Evolutionary conservation across 2,329 filamentous ascomycete species (phyloP).

Genomic region (Cordyceps militaris): DNA sequence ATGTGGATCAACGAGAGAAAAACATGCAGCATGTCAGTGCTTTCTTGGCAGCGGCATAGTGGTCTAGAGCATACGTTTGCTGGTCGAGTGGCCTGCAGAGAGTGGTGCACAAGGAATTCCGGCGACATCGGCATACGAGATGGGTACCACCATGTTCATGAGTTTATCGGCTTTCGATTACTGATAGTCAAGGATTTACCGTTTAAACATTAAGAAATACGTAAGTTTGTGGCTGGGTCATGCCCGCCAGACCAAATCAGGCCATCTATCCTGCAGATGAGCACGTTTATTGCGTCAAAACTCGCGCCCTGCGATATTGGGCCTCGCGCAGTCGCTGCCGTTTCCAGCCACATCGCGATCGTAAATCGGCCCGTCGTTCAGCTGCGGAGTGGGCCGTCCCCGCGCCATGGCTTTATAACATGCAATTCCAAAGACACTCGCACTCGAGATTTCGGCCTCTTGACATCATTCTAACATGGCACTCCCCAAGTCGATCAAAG

Average conservation of each 20-base stretch:
- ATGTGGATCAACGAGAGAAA: slow-evolving; percentile 25
- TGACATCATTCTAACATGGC: not conserved
- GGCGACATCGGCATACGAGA: no score
- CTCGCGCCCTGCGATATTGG: not conserved
- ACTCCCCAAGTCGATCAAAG: not conserved
- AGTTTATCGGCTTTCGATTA: no score
- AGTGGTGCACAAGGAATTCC: no score
- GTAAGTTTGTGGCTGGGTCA: no score
- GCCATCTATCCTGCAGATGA: not conserved
- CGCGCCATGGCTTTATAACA: not conserved
- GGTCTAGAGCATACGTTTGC: no score
- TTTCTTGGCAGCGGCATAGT: slow-evolving; percentile 13
- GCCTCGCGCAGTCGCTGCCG: not conserved
- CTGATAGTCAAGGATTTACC: no score
- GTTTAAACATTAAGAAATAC: no score
- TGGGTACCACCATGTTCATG: no score
- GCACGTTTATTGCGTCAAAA: not conserved
- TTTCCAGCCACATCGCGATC: not conserved
- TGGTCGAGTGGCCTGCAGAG: no score
- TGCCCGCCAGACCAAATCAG: no score
- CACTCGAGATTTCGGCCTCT: not conserved
- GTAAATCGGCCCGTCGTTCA: not conserved
- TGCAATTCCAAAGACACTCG: not conserved
- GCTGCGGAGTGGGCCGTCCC: not conserved
- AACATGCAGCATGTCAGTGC: slow-evolving; percentile 20